Conservation (phyloP, 129 eudicot genomes). For the Kitagawia praeruptora region DNA sequence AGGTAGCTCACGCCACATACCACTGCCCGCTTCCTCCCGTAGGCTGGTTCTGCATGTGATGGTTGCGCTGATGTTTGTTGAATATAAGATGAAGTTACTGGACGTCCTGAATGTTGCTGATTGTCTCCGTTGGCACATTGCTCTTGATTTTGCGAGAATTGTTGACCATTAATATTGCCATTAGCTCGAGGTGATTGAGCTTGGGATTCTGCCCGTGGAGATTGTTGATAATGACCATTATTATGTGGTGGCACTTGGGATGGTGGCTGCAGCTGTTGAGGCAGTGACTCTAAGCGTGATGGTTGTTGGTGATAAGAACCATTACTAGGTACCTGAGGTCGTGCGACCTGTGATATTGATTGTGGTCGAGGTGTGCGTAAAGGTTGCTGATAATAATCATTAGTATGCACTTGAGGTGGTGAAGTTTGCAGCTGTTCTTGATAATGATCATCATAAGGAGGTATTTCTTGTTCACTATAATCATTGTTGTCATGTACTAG, state of each 20-base stretch:
- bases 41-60: neutral
- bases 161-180: neutral
- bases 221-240: no score
- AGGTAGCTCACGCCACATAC: slow-evolving; percentile 61
- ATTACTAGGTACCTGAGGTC: slow-evolving; percentile 1
- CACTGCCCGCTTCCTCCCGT: slow-evolving; percentile 60
- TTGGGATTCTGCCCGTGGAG: neutral
- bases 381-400: slow-evolving; percentile 22
- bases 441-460: neutral
- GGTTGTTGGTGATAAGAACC: slow-evolving; percentile 1
- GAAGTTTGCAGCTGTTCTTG: neutral
- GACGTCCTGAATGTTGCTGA: neutral
- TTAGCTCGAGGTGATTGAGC: neutral
- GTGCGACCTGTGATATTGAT: neutral
- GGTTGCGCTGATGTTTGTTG: neutral
- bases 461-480: slow-evolving; percentile 13
- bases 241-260: no score
- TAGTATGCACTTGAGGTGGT: slow-evolving; percentile 13
- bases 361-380: slow-evolving; percentile 3
- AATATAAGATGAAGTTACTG: neutral
- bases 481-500: slow-evolving; percentile 9
- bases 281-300: slow-evolving; percentile 5
- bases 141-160: neutral
- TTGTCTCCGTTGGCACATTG: neutral
- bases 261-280: neutral